These are phyloP conservation scores for Anisodus tanguticus DNA, from an alignment of 257 asterid species.

Conservation along the genomic window DNA sequence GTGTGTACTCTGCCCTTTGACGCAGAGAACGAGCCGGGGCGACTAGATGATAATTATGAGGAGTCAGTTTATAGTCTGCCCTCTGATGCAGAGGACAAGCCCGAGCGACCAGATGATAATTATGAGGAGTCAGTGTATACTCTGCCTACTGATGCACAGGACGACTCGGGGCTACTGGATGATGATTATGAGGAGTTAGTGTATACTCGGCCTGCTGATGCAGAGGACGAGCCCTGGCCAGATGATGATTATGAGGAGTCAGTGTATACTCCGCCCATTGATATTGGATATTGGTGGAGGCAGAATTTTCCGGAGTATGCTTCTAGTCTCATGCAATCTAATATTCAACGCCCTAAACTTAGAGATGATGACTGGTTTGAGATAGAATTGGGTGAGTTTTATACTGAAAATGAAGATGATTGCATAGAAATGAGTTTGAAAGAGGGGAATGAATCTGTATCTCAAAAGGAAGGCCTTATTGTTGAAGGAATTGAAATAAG, in stretches of 20 bases:
- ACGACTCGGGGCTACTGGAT: no score
- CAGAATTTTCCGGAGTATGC: background rate
- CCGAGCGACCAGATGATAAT: no score
- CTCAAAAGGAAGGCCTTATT: background rate
- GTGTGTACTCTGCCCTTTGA: background rate
- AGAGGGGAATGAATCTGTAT: background rate
- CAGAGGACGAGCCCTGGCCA: background rate
- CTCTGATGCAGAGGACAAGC: no score
- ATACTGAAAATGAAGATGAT: background rate
- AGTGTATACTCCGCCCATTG: background rate
- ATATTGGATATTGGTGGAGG: background rate
- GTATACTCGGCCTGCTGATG: background rate
- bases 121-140: no score
- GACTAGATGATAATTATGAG: background rate
- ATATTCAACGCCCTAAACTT: background rate
- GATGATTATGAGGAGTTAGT: background rate
- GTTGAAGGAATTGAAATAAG: slow-evolving; percentile 12
- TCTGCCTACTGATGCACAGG: no score
- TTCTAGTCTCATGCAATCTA: no score
- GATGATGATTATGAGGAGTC: background rate
- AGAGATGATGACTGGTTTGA: background rate
- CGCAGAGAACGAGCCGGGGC: background rate
- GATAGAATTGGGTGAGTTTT: background rate
- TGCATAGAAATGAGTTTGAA: background rate
- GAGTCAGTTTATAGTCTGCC: background rate